These are phyloP conservation scores for Mycothermus thermophilus DNA, from an alignment of 495 filamentous ascomycete genomes.

Conservation along the genomic window DNA sequence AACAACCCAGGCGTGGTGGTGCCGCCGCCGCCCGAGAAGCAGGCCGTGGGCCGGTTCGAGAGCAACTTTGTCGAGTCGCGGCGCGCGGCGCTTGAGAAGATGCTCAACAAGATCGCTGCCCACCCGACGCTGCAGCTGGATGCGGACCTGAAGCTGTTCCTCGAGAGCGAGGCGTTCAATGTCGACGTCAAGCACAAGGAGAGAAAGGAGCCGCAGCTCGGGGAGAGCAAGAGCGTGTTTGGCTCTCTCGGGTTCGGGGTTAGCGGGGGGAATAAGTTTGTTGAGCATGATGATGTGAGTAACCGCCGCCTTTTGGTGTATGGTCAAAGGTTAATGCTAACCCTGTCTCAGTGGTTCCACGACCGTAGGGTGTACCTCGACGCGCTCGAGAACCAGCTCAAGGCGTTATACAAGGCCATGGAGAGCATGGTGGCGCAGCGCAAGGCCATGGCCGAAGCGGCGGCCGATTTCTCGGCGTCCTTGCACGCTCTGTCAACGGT, in stretches of 20 bases:
- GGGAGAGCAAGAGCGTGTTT: constrained; percentile 86
- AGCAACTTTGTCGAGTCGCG: constrained; percentile 91
- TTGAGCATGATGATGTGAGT: constrained; percentile 93
- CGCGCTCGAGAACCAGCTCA: constrained; percentile 87
- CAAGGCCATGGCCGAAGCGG: constrained; percentile 83
- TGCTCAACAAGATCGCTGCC: constrained; percentile 87
- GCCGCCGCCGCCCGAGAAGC: constrained; percentile 93
- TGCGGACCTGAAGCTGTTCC: constrained; percentile 83
- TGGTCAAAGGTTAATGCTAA: background rate
- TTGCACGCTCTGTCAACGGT: constrained; percentile 81
- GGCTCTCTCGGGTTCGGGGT: constrained; percentile 68
- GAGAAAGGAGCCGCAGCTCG: constrained; percentile 68
- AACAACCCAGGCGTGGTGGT: constrained; percentile 94
- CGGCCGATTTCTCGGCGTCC: constrained; percentile 80
- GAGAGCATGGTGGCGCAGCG: constrained; percentile 83
- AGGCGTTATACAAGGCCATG: constrained; percentile 83
- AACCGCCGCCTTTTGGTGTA: background rate
- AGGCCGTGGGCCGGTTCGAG: constrained; percentile 92
- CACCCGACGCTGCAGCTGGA: constrained; percentile 91
- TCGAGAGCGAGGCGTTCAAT: constrained; percentile 91
- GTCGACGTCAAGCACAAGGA: constrained; percentile 97
- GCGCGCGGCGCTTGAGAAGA: constrained; percentile 80
- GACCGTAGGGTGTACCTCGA: constrained; percentile 90
- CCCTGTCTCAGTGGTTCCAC: constrained; percentile 69
- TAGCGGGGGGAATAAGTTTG: constrained; percentile 68